Conservation (phyloP, 257 asterid genomes). For the Osmanthus fragrans region DNA sequence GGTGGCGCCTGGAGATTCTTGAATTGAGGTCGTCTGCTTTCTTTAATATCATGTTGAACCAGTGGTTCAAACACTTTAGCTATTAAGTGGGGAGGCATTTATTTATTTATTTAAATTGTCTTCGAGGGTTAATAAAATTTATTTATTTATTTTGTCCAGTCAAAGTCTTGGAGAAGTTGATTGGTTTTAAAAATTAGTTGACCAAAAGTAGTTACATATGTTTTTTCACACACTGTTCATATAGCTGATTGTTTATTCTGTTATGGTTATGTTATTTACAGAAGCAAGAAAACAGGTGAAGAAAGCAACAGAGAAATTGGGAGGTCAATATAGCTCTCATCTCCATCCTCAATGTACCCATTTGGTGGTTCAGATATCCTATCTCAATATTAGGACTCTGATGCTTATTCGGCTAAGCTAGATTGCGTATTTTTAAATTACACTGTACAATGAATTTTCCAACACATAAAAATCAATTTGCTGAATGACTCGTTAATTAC, state of each 20-base stretch:
- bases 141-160: not conserved
- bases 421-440: not conserved
- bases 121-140: no score
- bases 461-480: not conserved
- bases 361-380: constrained; percentile 99
- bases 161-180: not conserved
- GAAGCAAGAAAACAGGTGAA: constrained; percentile 96
- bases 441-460: not conserved
- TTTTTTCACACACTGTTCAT: not conserved
- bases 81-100: no score
- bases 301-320: constrained; percentile 92
- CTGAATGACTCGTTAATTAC: not conserved
- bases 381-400: constrained; percentile 19
- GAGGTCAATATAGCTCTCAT: constrained; percentile 94
- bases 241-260: not conserved
- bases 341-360: constrained; percentile 95
- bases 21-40: no score
- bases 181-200: not conserved
- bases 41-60: no score
- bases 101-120: no score
- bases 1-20: no score
- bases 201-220: no score
- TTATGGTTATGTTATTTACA: constrained; percentile 34
- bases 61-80: no score
- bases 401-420: constrained; percentile 7